These are phyloP conservation scores for Jasminum sambac DNA, from an alignment of 257 asterid species.

Conservation along the genomic window DNA sequence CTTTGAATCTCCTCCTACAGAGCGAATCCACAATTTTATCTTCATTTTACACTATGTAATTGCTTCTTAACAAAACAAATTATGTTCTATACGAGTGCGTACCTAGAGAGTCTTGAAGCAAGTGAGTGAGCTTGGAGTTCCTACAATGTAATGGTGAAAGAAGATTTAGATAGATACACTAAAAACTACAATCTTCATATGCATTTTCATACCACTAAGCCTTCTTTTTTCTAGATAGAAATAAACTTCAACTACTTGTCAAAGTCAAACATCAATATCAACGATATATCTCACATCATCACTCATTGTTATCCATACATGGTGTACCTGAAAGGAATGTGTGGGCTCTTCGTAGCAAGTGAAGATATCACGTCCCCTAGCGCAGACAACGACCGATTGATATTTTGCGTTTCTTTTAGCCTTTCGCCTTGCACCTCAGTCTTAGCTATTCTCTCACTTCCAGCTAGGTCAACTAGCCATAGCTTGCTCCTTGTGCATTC, in stretches of 20 bases:
- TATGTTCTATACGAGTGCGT: conserved; percentile 11
- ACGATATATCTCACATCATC: no score
- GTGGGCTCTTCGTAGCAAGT: conserved; percentile 84
- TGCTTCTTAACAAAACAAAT: neutral
- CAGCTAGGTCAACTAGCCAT: conserved; percentile 93
- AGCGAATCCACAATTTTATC: neutral
- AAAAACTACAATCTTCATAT: neutral
- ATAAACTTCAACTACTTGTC: no score
- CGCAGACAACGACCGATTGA: conserved; percentile 88
- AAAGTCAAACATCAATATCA: no score
- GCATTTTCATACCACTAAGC: neutral
- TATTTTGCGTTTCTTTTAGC: conserved; percentile 88
- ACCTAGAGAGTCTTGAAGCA: conserved; percentile 99
- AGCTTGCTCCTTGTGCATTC: conserved; percentile 92
- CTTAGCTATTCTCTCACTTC: conserved; percentile 94
- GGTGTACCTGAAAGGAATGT: conserved; percentile 78
- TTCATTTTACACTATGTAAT: neutral
- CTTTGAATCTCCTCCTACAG: conserved; percentile 93
- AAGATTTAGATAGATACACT: conserved; percentile 18
- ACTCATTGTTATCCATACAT: no score
- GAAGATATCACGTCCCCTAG: conserved; percentile 97
- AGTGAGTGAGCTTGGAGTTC: conserved; percentile 97
- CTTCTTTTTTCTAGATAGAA: no score
- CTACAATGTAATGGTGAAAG: conserved; percentile 37
- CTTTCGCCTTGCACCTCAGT: conserved; percentile 93